Base-by-base conservation (phyloP, 495 filamentous ascomycete genomes). In the Trichoderma gamsii region DNA sequence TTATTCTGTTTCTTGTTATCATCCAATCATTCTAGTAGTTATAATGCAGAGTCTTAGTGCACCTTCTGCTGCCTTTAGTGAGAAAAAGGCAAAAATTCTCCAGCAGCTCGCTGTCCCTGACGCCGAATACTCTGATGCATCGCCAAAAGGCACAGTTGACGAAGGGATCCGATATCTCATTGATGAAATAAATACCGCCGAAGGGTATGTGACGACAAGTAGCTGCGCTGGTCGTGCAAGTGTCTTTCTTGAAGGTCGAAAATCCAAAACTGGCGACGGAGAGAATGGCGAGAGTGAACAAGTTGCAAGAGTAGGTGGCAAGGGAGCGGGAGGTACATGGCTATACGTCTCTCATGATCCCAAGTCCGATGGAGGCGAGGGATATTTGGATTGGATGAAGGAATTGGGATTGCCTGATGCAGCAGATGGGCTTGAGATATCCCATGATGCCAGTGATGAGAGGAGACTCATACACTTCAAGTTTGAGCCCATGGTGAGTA, bases 401-500 rank as follows among this genome's bases (percentile, higher is more conserved):
- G 21, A 18, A 13, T 51, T 61, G 15, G 65, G 65, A 21, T 16
- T 63, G 15, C 9, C 27, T 13, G 66, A 68, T 38, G 23, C 3
- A 15, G 32, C 9, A 41, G 41, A 8, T 51, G 69, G 65, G 59
- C 43, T 69, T 46, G 67, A 71, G 9, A 15, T 21, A 16, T 32
- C 1, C 32, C 64, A 72, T 44, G 71, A 61, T 11, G 23, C 12
- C 9, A 15, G 32, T 5, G 61, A 64, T 65, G 71, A 79, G 56
- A 76, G 75, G 66, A 84, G 90, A 70, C 82, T 92, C 72, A 86
- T 96, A 51, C 92, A 92, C 74, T 90, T 97, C 80, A 93, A 95
- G 76, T 97, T 94, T 73, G 93, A 97, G 75, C 91, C 94, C 41
- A 91, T 98, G 92, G 93, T 95, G 83, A 70, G 86, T 49, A 41